Conservation (phyloP, 495 filamentous ascomycete species). For the Penicillium goetzii region DNA sequence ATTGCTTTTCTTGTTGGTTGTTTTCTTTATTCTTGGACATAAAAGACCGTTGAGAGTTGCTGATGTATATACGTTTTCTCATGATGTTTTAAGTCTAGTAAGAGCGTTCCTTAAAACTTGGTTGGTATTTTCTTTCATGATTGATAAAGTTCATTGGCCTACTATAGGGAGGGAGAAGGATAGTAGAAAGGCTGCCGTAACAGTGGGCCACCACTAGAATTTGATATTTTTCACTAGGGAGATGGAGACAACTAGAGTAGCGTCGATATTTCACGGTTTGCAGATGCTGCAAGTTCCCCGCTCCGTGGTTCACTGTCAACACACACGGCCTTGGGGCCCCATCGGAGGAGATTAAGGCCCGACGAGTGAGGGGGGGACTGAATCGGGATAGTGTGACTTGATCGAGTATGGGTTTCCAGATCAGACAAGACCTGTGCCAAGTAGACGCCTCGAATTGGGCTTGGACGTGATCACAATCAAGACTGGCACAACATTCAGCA, state of each 20-base stretch:
- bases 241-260: not conserved
- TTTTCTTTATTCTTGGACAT: not conserved
- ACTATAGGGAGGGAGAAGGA: not conserved
- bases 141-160: not conserved
- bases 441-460: not conserved
- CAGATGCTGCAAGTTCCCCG: not conserved
- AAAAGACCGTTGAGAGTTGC: not conserved
- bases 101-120: too few relatives aligned
- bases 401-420: not conserved
- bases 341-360: not conserved
- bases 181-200: not conserved
- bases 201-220: not conserved
- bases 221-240: too few relatives aligned
- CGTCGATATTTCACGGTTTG: not conserved
- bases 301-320: not conserved
- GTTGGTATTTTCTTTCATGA: not conserved
- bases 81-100: not conserved
- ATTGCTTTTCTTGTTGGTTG: not conserved
- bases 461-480: not conserved
- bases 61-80: not conserved
- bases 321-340: not conserved
- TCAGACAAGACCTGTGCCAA: not conserved
- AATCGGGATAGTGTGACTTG: not conserved
- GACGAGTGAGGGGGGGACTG: not conserved
- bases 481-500: not conserved